Percentiles rank a stretch among this genome's conserved stretches.
phyloP scores from a whole-genome alignment of 768 basidiomycete genomes.

The Hemileccinum rubropunctum region DNA sequence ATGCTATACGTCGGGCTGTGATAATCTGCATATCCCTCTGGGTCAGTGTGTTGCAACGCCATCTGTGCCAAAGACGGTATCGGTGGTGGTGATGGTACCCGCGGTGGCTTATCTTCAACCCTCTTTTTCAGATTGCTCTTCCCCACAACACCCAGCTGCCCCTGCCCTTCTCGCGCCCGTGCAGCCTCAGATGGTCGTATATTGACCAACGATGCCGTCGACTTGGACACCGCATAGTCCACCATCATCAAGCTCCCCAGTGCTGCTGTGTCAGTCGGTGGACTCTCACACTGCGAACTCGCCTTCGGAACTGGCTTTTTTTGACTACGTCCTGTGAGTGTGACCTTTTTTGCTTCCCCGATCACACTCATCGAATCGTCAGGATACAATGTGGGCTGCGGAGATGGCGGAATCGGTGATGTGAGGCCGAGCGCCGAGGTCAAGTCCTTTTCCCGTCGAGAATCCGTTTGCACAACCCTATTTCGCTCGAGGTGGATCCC shows the following conservation, averaged over 20 bases:
- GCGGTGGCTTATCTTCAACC: constrained; percentile 62
- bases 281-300: constrained; percentile 18
- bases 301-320: constrained; percentile 34
- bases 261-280: constrained; percentile 41
- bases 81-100: constrained; percentile 76
- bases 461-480: constrained; percentile 38
- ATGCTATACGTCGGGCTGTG: constrained; percentile 83
- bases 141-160: no score
- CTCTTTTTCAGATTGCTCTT: constrained; percentile 31
- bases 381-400: constrained; percentile 64
- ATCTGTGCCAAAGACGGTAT: constrained; percentile 72
- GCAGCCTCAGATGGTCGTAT: constrained; percentile 26
- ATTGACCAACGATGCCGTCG: constrained; percentile 32
- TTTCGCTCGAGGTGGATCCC: constrained; percentile 26
- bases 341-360: constrained; percentile 34
- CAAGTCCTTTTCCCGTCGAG: constrained; percentile 42
- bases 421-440: constrained; percentile 37
- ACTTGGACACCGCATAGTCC: constrained; percentile 46
- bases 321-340: constrained; percentile 26
- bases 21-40: constrained; percentile 62
- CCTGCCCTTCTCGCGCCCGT: constrained; percentile 27
- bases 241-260: constrained; percentile 62
- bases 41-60: constrained; percentile 63
- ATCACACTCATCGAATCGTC: constrained; percentile 70
- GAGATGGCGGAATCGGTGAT: constrained; percentile 43